Base-by-base conservation (phyloP, 1,284 basidiomycete genomes). In the Ganoderma boninense region DNA sequence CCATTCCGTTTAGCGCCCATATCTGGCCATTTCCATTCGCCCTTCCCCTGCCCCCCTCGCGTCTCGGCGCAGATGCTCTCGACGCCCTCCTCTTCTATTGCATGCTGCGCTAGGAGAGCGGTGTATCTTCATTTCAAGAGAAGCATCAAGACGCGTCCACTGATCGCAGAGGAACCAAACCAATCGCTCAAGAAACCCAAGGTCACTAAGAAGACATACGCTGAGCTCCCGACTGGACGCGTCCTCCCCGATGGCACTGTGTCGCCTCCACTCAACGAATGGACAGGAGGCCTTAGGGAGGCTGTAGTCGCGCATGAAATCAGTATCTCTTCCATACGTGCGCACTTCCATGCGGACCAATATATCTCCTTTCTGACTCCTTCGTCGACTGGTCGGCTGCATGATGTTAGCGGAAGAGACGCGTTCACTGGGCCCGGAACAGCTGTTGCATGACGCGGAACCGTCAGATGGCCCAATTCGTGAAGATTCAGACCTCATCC, bases 161-260 rank as follows among this genome's bases (percentile, higher is more conserved):
- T 40, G 13, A 29, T 65, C 52, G 18, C 26, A 10, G 69, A 66
- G 44, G 66, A 64, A 38, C 62, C 62, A 10, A 16, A 65, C 26
- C 43, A 44, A 16, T 18, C 62, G 2, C 49, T 56, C 14, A 69
- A 61, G 64, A 75, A 73, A 68, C 76, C 69, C 5, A 69, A 66
- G 14, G 79, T 79, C 0, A 87, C 84, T 2, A 87, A 79, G 69
- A 92, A 90, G 76, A 85, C 82, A 56, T 87, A 85, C 66, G 77
- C 82, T n/a, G 88, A 91, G 35, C 83, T 93, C 14, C 92, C 92
- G 14, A 82, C 81, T 46, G 76, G 76, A 60, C 85, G 81, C 65
- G 68, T 84, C 46, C 77, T 80, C 44, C 78, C 82, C 35, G 82
- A 87, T 77, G 87, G 86, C 54, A 78, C 79, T 32, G 64, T 68